Percentiles rank a stretch among this genome's conserved stretches.
phyloP scores from a whole-genome alignment of 208 protist genomes.

The Trypanosoma avium region DNA sequence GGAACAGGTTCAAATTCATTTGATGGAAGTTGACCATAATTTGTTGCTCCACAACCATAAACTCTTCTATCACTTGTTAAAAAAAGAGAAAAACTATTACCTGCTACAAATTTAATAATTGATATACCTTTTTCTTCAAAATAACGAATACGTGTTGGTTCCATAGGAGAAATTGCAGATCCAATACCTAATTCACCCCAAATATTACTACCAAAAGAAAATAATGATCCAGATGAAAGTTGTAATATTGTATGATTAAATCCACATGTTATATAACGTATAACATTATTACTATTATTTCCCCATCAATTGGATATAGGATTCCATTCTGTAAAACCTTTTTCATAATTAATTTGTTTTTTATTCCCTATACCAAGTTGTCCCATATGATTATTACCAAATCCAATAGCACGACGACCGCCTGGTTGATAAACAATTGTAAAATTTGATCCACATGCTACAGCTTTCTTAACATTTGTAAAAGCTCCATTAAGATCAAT shows the following conservation, averaged over 20 bases:
- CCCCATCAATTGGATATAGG: constrained; percentile 52
- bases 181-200: constrained; percentile 77
- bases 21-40: constrained; percentile 58
- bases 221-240: constrained; percentile 46
- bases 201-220: constrained; percentile 72
- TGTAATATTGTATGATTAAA: constrained; percentile 59
- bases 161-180: constrained; percentile 55
- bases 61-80: constrained; percentile 59
- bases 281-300: constrained; percentile 10
- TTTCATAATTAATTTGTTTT: constrained; percentile 24
- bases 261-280: constrained; percentile 44
- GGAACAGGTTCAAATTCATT: constrained; percentile 68
- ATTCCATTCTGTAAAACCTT: constrained; percentile 64
- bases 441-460: constrained; percentile 66
- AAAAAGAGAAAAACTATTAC: constrained; percentile 75
- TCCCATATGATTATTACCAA: constrained; percentile 77
- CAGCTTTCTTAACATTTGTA: background rate
- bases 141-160: constrained; percentile 45
- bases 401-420: constrained; percentile 46
- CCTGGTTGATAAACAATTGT: constrained; percentile 54
- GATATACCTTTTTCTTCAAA: constrained; percentile 40
- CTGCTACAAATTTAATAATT: constrained; percentile 47
- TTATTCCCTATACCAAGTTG: constrained; percentile 76
- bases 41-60: constrained; percentile 70
- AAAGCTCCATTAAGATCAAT: constrained; percentile 56